Evolutionary conservation across 768 basidiomycete genomes (phyloP), one percentile per base, ranked within the genome.

Genomic region (Mycena rebaudengoi): DNA sequence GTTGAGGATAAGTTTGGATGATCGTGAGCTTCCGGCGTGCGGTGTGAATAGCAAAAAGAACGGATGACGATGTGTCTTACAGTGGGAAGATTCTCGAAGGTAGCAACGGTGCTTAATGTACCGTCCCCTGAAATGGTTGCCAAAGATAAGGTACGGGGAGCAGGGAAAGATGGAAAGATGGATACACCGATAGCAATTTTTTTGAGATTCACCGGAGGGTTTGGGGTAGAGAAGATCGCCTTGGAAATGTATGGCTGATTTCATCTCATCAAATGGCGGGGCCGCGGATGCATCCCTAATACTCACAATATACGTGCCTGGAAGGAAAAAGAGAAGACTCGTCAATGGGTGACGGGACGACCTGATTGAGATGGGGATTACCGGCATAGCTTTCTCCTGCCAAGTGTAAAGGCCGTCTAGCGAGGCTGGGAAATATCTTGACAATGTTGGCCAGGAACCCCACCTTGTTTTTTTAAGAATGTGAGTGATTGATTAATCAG

Each of bases 321-420:
- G n/a, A n/a, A n/a, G n/a, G n/a, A n/a, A n/a, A 6, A 32, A 20
- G 10, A 5, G 43, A 1, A 8, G 20, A 30, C 7, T 14, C 7
- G 5, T 25, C n/a, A 30, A 25, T 11, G 23, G 10, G 7, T 20
- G 2, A 12, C n/a, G 30, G 29, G 20, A 54, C 39, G 37, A 32
- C 46, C 44, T 54, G 48, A 28, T 25, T 5, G 35, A 32, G n/a
- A 71, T 87, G 65, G 26, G 62, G 89, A 52, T 91, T 91, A 67
- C 91, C 91, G 6, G 91, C 87, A 73, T 92, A 92, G 66, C 88
- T 90, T 75, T 92, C 91, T 10, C 91, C 91, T 0, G 85, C 84
- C 39, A 93, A 69, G 71, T 88, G 77, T 33, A 92, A 80, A 13
- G 91, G 91, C 14, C 91, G 86, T 2, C 76, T 85, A 12, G 85